Evolutionary conservation across 306 rosid genomes (phyloP), one percentile per base, ranked within the genome.

Genomic region (Cyclanthera cordifolia): DNA sequence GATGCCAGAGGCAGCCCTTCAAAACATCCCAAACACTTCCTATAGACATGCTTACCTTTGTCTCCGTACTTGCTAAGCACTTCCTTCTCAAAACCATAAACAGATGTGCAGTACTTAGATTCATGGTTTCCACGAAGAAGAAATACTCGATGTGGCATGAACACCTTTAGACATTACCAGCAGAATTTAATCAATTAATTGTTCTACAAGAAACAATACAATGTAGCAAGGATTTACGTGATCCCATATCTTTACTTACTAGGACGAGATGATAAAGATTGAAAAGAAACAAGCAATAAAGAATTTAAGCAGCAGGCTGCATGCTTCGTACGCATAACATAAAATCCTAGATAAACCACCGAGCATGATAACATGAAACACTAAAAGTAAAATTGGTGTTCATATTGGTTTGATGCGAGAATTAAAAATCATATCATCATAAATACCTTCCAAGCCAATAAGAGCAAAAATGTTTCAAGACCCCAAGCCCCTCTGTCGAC

Each of bases 401-500:
- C 8, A 43, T 21, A 13, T 41, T 3, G 53, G 20, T 43, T 21
- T 20, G 34, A 65, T 21, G 37, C 53, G 21, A n/a, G 46, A 27
- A 25, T 4, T 27, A 49, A 28, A 28, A 54, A 19, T 16, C 21
- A 23, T 21, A 24, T 4, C n/a, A n/a, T n/a, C 20, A 21, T 2
- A 46, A 52, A 14, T 71, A 87, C 88, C 85, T 90, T 90, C 92
- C 92, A 88, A 12, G 95, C 95, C 75, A 86, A 59, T 66, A 90
- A 77, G 66, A 88, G 76, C 56, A 88, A 54, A 75, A 90, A 88
- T 11, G 86, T 88, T 72, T 90, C 97, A 2, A 90, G 87, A 1
- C 97, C 97, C 97, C 97, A 90, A 53, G 97, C 97, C 6, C 97
- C 97, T 46, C 97, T 80, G 68, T 90, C 97, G 0, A 90, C 97